phyloP scores from a whole-genome alignment of 2,329 filamentous ascomycete genomes.

The Alternaria incomplexa region DNA sequence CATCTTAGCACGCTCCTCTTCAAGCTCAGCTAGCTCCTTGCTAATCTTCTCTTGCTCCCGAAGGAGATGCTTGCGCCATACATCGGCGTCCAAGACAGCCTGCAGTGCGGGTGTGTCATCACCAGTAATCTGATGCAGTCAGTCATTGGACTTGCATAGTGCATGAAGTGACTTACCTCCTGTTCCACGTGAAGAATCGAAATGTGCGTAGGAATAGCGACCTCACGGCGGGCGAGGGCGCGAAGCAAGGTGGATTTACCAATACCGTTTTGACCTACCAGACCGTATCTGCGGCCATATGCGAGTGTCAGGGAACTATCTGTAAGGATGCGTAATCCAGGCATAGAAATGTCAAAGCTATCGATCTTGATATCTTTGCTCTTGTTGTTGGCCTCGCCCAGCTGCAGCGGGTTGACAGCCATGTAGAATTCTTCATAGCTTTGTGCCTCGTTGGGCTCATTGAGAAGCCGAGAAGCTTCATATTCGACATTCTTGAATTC shows the following conservation, averaged over 20 bases:
- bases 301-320: conserved; percentile 90
- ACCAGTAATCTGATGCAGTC: conserved; percentile 72
- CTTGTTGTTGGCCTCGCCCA: conserved; percentile 76
- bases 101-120: conserved; percentile 95
- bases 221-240: conserved; percentile 88
- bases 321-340: conserved; percentile 84
- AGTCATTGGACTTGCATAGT: conserved; percentile 3
- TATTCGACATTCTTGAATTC: conserved; percentile 98
- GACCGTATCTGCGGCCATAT: conserved; percentile 91
- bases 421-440: conserved; percentile 99
- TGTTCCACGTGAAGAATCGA: conserved; percentile 99
- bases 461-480: conserved; percentile 87
- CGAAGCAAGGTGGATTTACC: conserved; percentile 84
- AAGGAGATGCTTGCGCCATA: conserved; percentile 95
- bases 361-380: conserved; percentile 99
- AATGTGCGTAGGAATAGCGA: conserved; percentile 94
- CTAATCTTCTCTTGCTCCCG: conserved; percentile 88
- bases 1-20: conserved; percentile 76
- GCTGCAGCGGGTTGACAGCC: conserved; percentile 94
- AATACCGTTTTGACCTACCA: conserved; percentile 99
- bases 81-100: conserved; percentile 94
- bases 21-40: conserved; percentile 75
- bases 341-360: conserved; percentile 92
- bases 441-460: conserved; percentile 80
- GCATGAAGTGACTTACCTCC: conserved; percentile 66